phyloP scores from a whole-genome alignment of 2,329 filamentous ascomycete genomes.

The Epichloe uncinata region DNA sequence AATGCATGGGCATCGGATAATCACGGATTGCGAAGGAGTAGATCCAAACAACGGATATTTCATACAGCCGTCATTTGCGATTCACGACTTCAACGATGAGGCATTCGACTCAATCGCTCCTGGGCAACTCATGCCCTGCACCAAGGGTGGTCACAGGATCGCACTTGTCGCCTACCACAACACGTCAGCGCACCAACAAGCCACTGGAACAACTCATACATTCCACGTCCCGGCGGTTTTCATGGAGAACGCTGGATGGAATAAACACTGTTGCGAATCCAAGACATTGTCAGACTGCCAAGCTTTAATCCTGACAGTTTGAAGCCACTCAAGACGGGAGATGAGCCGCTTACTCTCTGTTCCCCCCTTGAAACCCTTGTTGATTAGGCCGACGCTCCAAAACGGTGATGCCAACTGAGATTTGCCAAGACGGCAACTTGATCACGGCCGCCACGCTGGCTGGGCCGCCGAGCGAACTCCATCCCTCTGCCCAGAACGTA shows the following conservation, averaged over 20 bases:
- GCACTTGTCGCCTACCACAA: not conserved
- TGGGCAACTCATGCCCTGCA: too few relatives aligned
- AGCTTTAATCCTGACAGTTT: not conserved
- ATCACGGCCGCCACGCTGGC: not conserved
- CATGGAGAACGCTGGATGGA: not conserved
- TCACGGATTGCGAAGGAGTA: not conserved
- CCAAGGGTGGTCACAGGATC: too few relatives aligned
- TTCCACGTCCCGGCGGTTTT: not conserved
- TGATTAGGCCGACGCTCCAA: not conserved
- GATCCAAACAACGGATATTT: not conserved
- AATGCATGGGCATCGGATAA: not conserved
- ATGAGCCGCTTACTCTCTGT: too few relatives aligned
- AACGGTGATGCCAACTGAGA: not conserved
- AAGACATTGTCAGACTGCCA: slow-evolving; percentile 3
- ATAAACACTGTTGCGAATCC: not conserved
- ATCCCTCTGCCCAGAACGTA: not conserved
- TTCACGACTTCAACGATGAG: too few relatives aligned
- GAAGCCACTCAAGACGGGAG: not conserved
- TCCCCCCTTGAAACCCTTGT: not conserved
- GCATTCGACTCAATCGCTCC: too few relatives aligned
- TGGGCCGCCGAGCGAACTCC: too few relatives aligned
- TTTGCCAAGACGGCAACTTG: slow-evolving; percentile 4
- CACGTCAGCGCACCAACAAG: not conserved
- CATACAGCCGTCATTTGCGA: too few relatives aligned
- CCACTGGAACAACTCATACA: not conserved